phyloP scores from a whole-genome alignment of 23 red algal genomes.

The Pyropia yezoensis region DNA sequence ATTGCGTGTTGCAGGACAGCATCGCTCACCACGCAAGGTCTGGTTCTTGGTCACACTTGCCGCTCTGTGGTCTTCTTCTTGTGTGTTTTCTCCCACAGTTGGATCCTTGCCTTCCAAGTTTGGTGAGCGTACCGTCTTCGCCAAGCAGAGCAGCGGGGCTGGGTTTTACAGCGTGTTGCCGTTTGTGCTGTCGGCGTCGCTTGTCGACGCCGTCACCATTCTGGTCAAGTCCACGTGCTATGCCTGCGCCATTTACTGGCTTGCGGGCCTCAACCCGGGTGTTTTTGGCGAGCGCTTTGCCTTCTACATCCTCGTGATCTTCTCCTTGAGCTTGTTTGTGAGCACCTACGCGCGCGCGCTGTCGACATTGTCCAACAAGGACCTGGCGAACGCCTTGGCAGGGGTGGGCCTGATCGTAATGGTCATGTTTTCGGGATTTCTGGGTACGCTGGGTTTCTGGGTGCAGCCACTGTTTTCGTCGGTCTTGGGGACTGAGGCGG shows the following conservation, averaged over 20 bases:
- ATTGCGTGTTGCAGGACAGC: no score
- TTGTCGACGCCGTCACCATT: constrained; percentile 36
- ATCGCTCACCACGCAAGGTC: no score
- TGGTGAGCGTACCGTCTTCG: constrained; percentile 42
- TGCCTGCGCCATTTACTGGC: constrained; percentile 33
- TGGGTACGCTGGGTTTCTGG: constrained; percentile 42
- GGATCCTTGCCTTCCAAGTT: constrained; percentile 21
- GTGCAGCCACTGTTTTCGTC: no score
- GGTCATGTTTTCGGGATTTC: constrained; percentile 64
- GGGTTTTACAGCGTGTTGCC: constrained; percentile 44
- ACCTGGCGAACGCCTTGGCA: constrained; percentile 19
- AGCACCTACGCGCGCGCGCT: constrained; percentile 32
- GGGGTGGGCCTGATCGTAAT: constrained; percentile 52
- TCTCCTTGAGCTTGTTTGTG: constrained; percentile 21
- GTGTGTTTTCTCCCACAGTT: no score
- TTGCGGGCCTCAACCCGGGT: constrained; percentile 62
- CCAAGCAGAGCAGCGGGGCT: constrained; percentile 38
- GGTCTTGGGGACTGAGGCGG: no score
- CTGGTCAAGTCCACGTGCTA: constrained; percentile 11
- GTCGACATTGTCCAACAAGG: constrained; percentile 27
- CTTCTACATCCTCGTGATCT: constrained; percentile 30
- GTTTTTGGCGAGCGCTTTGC: constrained; percentile 37
- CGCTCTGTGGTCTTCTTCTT: no score
- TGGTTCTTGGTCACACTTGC: no score
- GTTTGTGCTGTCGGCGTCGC: constrained; percentile 25